A percentile compares a stretch with the other conserved stretches of the same genome.
phyloP scores from a whole-genome alignment of 2,329 filamentous ascomycete species.

The Pseudopithomyces chartarum region DNA sequence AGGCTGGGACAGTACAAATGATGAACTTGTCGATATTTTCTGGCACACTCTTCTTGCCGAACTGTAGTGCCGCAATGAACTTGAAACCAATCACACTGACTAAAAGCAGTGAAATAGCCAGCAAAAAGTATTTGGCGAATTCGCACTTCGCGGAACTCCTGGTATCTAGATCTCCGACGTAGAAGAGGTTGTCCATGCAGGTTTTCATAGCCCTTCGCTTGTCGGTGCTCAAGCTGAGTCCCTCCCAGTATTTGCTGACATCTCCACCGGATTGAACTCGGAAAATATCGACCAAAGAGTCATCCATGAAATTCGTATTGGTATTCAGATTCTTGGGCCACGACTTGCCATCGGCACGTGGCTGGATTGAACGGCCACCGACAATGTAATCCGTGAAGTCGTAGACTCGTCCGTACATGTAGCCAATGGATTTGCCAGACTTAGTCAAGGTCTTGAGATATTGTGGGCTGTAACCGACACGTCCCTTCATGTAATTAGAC shows the following conservation, averaged over 20 bases:
- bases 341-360: not conserved
- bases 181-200: slow-evolving; percentile 94
- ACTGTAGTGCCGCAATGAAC: slow-evolving; percentile 94
- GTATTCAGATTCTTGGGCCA: slow-evolving; percentile 36
- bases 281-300: slow-evolving; percentile 76
- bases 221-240: slow-evolving; percentile 62
- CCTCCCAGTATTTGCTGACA: slow-evolving; percentile 81
- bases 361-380: slow-evolving; percentile 64
- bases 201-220: slow-evolving; percentile 72
- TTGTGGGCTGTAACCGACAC: slow-evolving; percentile 78
- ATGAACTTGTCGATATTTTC: slow-evolving; percentile 98
- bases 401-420: slow-evolving; percentile 80
- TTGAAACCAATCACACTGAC: slow-evolving; percentile 89
- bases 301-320: slow-evolving; percentile 80
- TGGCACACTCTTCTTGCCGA: slow-evolving; percentile 85
- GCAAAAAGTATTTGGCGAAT: slow-evolving; percentile 87
- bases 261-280: slow-evolving; percentile 75
- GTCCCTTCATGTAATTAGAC: slow-evolving; percentile 81
- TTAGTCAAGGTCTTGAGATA: slow-evolving; percentile 75
- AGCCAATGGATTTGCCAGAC: slow-evolving; percentile 72
- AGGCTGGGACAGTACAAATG: slow-evolving; percentile 96
- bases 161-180: slow-evolving; percentile 89
- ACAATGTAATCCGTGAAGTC: slow-evolving; percentile 83
- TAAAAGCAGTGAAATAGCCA: slow-evolving; percentile 81
- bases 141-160: slow-evolving; percentile 82